Evolutionary conservation across 768 basidiomycete species (phyloP).

Genomic region (Xanthoconium stramineum): DNA sequence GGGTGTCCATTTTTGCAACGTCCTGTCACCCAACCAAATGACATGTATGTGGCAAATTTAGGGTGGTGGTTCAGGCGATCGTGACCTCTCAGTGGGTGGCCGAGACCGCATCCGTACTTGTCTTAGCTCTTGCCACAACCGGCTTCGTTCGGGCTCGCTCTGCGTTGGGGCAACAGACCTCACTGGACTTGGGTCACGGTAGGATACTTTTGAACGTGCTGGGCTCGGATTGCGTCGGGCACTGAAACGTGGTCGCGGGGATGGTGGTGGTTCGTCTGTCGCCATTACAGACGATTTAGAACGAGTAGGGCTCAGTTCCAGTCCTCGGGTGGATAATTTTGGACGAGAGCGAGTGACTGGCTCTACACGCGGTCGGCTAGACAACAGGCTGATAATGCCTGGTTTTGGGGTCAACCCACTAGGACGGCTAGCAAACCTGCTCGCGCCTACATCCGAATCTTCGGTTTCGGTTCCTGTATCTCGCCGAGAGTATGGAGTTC

Average conservation of each 20-base stretch:
- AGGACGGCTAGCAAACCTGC: constrained; percentile 23
- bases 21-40: constrained; percentile 10
- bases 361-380: constrained; percentile 30
- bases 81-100: constrained; percentile 42
- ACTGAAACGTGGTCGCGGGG: constrained; percentile 34
- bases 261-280: constrained; percentile 22
- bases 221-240: constrained; percentile 41
- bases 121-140: constrained; percentile 55
- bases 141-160: constrained; percentile 40
- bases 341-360: constrained; percentile 24
- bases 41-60: constrained; percentile 23
- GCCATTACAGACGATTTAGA: constrained; percentile 23
- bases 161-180: constrained; percentile 29
- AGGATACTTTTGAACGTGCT: constrained; percentile 31
- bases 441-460: constrained; percentile 29
- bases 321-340: constrained; percentile 25
- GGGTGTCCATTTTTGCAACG: constrained; percentile 3
- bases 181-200: constrained; percentile 27
- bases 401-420: constrained; percentile 27
- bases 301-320: constrained; percentile 33
- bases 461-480: constrained; percentile 30
- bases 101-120: constrained; percentile 47
- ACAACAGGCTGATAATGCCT: constrained; percentile 40
- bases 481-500: constrained; percentile 31
- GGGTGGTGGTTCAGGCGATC: constrained; percentile 37